Conservation (phyloP, 805 yeast genomes). For the Candida golubevii region DNA sequence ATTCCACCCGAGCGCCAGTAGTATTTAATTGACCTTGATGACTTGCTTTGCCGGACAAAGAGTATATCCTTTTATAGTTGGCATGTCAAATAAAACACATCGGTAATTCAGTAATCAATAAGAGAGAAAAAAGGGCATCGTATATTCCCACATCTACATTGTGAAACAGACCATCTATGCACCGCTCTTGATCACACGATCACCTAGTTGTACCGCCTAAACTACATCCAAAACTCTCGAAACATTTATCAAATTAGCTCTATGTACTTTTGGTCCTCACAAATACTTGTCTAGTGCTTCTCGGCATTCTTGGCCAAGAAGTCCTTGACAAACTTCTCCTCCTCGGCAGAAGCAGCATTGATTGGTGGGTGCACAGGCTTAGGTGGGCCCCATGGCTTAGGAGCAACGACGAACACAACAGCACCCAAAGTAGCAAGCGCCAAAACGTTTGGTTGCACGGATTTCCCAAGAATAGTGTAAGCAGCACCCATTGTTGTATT, state of each 20-base stretch:
- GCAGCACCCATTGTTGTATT: constrained; percentile 65
- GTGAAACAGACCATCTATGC: too few species aligned
- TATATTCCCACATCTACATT: too few species aligned
- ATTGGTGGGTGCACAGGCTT: constrained; percentile 63
- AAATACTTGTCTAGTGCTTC: constrained; percentile 12
- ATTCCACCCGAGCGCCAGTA: too few species aligned
- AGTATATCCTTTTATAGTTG: too few species aligned
- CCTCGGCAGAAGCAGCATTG: constrained; percentile 79
- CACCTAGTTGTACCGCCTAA: too few species aligned
- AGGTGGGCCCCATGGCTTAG: constrained; percentile 70
- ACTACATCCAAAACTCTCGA: too few species aligned
- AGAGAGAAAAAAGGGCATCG: too few species aligned
- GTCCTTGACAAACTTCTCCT: constrained; percentile 73
- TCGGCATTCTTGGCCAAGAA: constrained; percentile 53
- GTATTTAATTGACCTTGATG: too few species aligned
- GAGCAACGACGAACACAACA: constrained; percentile 57
- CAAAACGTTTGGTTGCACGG: constrained; percentile 77
- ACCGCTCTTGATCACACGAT: too few species aligned
- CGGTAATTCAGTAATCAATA: too few species aligned
- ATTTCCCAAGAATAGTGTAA: constrained; percentile 78
- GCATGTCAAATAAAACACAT: too few species aligned
- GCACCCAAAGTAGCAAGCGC: constrained; percentile 78
- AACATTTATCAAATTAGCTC: not conserved
- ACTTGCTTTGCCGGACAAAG: too few species aligned
- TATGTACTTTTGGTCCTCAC: constrained; percentile 6